Base-by-base conservation (phyloP, 2,329 filamentous ascomycete genomes). In the Alternaria sp. region DNA sequence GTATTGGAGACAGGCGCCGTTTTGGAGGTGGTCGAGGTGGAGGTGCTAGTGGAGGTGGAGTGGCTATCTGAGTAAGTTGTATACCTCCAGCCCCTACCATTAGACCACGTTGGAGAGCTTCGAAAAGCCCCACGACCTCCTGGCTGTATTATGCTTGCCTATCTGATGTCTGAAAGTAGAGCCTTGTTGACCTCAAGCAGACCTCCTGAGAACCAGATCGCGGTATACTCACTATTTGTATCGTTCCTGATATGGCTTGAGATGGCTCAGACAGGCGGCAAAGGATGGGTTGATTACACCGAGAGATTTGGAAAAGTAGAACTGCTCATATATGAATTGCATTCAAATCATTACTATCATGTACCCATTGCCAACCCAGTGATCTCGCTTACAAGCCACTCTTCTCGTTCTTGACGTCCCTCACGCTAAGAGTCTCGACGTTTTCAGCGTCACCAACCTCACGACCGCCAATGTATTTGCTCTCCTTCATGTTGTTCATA, bases 401-500 rank as follows among this genome's bases (percentile, higher is more conserved):
- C 51, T 70, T 72, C 58, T 72, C 66, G 30, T 62, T 69, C 66
- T 71, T 72, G 59, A 69, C 69, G 34, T 66, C 58, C 34, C 51
- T 59, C 16, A 68, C 36, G 24, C 61, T 66, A 8, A 62, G 57
- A 5, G 51, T 57, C 16, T 66, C 63, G 5, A 69, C 62, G 5
- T 59, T 65, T 57, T 73, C 71, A 4, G 51, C 62, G 57, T 71
- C 71, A 7, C 49, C 52, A 11, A 58, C 32, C 20, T 62, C 61
- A 20, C 61, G 49, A n/a, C 62, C 60, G 16, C 71, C 71, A 26
- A 72, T 18, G 18, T 67, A 72, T 16, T 51, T 61, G 32, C 67
- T 70, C 57, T 70, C 61, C 56, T 72, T 68, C 8, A 72, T 49
- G 41, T 70, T 73, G 63, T 78, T 78, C 32, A 78, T 66, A 4